Conservation (phyloP, 116 monocot species). For the Cymodocea nodosa region DNA sequence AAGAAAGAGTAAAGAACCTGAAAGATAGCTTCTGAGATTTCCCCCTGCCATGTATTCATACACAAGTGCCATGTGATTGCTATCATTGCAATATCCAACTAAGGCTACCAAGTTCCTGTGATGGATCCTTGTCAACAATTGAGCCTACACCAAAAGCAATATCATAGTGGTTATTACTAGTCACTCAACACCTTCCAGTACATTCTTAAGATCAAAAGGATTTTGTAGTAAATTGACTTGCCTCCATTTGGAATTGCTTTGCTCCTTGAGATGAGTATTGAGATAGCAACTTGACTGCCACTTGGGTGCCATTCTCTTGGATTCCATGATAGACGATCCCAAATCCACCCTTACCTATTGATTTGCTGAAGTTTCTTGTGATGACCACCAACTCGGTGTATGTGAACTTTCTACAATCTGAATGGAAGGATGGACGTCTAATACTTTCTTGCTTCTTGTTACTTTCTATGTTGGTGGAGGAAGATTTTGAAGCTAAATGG, state of each 20-base stretch:
- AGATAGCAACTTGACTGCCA: conserved; percentile 8
- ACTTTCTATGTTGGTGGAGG: too few relatives aligned
- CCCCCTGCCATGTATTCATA: conserved; percentile 9
- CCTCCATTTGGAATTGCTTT: conserved; percentile 11
- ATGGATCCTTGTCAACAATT: conserved; percentile 8
- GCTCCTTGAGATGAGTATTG: conserved; percentile 6
- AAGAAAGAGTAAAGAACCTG: too few relatives aligned
- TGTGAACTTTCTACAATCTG: conserved; percentile 1
- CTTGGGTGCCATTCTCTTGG: not conserved
- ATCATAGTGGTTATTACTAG: not conserved
- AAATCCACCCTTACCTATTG: not conserved
- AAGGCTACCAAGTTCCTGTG: conserved; percentile 10
- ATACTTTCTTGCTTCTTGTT: too few relatives aligned
- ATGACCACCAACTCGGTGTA: conserved; percentile 1
- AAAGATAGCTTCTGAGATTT: conserved; percentile 2
- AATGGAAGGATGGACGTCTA: too few relatives aligned
- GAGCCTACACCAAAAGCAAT: not conserved
- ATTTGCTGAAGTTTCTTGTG: conserved; percentile 6
- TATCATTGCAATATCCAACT: conserved; percentile 7
- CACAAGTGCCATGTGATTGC: not conserved
- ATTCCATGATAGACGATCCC: conserved; percentile 10
- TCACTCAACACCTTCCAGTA: not conserved
- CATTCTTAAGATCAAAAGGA: not conserved
- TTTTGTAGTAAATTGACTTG: not conserved
- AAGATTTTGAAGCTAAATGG: too few relatives aligned